Evolutionary conservation across 352 stramenopile genomes (phyloP), one percentile per base, ranked within the genome.

Genomic region (Blastocystis sp.): DNA sequence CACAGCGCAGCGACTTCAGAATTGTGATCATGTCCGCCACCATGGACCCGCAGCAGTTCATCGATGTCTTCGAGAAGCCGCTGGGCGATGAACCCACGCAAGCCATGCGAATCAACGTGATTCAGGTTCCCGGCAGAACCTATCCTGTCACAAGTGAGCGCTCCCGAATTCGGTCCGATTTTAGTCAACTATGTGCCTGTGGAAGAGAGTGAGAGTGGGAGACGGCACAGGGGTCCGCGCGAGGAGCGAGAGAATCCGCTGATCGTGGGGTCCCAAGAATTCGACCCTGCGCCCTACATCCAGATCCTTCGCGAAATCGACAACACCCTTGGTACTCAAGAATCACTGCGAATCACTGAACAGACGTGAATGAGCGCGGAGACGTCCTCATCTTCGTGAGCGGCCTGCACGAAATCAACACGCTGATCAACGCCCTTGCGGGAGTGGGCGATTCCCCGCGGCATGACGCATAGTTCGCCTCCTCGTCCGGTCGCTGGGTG

Each of bases 1-100:
- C 94, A 78, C 92, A 93, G 45, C 93, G 94, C n/a, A 93, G 91
- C 21, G 94, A 97, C 89, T 95, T 97, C 78, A 95, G 95, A 79
- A 90, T 97, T 0, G 78, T 88, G 52, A 65, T 88, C 11, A 88
- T 88, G 78, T 79, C 64, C 7, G 78, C 78, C 3, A 88, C 78
- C 9, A 92, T 99, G n/a, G 95, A 98, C 91, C 95, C 97, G 10
- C 93, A 98, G 76, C 95, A 97, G 48, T 99, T 98, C 90, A 95
- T 94, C 40, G 90, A 91, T 42, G 98, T 98, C 89, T 99, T 99
- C 90, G 95, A 84, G 52, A 66, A 52, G 48, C 74, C 74, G 38
- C 17, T 77, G 45, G 9, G 43, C 11, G 66, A 43, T 2, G 42
- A 28, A 2, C 17, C 4, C 17, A 77, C 21, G 3, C n/a, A 11